Percentiles rank a stretch among this genome's conserved stretches.
These are phyloP conservation scores for Aspergillus hiratsukae DNA, from an alignment of 2,329 filamentous ascomycete genomes.

Conservation along the genomic window DNA sequence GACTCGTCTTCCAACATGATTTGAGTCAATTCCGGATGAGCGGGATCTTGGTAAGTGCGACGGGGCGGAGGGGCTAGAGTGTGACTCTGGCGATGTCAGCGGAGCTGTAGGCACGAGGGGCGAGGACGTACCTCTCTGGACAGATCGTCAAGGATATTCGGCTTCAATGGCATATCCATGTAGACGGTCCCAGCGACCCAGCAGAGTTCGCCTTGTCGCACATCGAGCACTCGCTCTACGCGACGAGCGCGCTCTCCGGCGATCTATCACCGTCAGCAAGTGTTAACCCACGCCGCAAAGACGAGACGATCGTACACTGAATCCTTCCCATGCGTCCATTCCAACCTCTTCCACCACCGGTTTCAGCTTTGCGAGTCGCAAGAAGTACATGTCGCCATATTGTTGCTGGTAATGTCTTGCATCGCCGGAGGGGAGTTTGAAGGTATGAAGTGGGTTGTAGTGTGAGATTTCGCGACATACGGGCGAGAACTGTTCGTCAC, in stretches of 20 bases:
- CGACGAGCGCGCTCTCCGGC: conserved; percentile 68
- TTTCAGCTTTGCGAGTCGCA: conserved; percentile 83
- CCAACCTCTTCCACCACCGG: conserved; percentile 74
- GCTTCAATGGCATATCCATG: conserved; percentile 95
- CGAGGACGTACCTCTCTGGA: conserved; percentile 71
- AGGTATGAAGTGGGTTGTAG: conserved; percentile 74
- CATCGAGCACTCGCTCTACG: conserved; percentile 88
- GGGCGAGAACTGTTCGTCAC: conserved; percentile 35
- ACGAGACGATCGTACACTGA: conserved; percentile 47
- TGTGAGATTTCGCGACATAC: conserved; percentile 53
- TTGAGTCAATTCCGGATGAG: conserved; percentile 46
- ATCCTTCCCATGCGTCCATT: conserved; percentile 68
- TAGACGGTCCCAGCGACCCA: conserved; percentile 95
- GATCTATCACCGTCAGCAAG: conserved; percentile 45
- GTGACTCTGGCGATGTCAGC: conserved; percentile 61
- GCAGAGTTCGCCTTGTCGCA: conserved; percentile 89
- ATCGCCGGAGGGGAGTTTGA: conserved; percentile 61
- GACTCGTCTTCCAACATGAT: conserved; percentile 95
- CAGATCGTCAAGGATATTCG: conserved; percentile 91
- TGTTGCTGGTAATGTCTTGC: conserved; percentile 81
- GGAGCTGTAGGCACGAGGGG: not conserved
- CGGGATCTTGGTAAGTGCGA: conserved; percentile 66
- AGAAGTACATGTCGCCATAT: conserved; percentile 96
- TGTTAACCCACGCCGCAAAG: not conserved
- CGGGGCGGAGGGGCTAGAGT: conserved; percentile 74